These are phyloP conservation scores for Lophiotrema nucula DNA, from an alignment of 495 filamentous ascomycete genomes.

Conservation along the genomic window DNA sequence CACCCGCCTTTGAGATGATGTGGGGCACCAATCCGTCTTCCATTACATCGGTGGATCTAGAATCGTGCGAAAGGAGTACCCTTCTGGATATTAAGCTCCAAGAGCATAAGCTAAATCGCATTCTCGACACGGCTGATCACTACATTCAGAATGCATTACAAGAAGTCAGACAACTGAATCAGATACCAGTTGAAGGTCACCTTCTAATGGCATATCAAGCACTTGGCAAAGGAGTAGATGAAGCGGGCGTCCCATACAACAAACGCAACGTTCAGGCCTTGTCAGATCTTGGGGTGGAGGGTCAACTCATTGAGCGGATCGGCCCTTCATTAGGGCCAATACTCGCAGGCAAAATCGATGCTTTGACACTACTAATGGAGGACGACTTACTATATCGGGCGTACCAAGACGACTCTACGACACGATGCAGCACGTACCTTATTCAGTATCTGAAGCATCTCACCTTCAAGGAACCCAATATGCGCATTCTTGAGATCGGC, in stretches of 20 bases:
- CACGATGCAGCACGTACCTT: neutral
- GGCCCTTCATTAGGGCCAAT: neutral
- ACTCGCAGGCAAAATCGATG: neutral
- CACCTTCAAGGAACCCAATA: constrained; percentile 9
- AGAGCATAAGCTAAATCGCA: neutral
- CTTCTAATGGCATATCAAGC: neutral
- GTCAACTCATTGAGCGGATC: neutral
- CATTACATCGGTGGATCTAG: neutral
- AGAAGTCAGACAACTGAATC: neutral
- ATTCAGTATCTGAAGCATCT: neutral
- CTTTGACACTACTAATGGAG: neutral
- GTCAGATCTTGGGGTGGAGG: neutral
- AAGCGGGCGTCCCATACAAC: too few relatives aligned
- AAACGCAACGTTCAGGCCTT: neutral
- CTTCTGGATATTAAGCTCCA: neutral
- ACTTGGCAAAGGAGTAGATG: neutral
- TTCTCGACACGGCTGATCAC: neutral
- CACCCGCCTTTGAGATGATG: neutral
- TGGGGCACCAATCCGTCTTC: neutral
- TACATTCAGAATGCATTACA: neutral
- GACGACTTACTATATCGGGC: neutral
- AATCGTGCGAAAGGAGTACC: neutral
- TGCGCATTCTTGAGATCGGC: constrained; percentile 9
- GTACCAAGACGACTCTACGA: neutral
- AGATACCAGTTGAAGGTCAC: neutral